Percentiles rank a stretch among this genome's conserved stretches.
Evolutionary conservation across 2,329 filamentous ascomycete species (phyloP).

Genomic region (Colletotrichum incanum): DNA sequence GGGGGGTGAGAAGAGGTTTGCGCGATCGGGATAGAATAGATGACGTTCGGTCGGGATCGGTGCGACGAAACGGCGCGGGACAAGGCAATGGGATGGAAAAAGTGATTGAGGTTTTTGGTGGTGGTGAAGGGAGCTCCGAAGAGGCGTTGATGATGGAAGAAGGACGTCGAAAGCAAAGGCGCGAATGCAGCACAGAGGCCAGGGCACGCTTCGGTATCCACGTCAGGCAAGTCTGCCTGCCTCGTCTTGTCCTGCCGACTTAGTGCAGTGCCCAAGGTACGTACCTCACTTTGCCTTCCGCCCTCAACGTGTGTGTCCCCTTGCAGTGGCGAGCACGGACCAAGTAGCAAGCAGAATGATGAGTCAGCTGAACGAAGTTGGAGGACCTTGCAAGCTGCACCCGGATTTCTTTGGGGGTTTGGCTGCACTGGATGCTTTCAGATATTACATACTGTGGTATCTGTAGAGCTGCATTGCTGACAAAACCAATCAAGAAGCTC

Average conservation of each 20-base stretch:
- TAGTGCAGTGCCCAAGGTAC: conserved; percentile 10
- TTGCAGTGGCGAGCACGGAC: conserved; percentile 2
- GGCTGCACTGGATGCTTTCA: neutral
- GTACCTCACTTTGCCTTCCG: conserved; percentile 24
- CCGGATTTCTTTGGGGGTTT: neutral
- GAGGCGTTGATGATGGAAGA: conserved; percentile 42
- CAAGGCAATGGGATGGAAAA: conserved; percentile 12
- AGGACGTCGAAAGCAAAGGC: conserved; percentile 39
- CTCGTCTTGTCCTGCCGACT: conserved; percentile 48
- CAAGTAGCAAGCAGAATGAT: neutral
- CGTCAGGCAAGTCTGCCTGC: conserved; percentile 63
- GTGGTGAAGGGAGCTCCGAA: conserved; percentile 32
- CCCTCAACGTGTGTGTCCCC: neutral
- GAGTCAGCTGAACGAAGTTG: conserved; percentile 14
- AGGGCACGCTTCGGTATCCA: conserved; percentile 46
- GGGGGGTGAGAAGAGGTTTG: conserved; percentile 1
- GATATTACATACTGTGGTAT: no score
- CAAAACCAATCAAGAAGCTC: neutral
- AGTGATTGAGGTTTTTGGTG: conserved; percentile 7
- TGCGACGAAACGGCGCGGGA: conserved; percentile 1
- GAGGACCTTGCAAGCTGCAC: conserved; percentile 6
- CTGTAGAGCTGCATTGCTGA: neutral
- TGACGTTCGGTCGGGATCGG: conserved; percentile 1
- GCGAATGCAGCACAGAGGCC: conserved; percentile 29
- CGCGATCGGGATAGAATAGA: conserved; percentile 8